Percentiles rank a stretch among this genome's conserved stretches.
Conservation (phyloP, 2,329 filamentous ascomycete species). For the Ophiostoma novo-ulmi region DNA sequence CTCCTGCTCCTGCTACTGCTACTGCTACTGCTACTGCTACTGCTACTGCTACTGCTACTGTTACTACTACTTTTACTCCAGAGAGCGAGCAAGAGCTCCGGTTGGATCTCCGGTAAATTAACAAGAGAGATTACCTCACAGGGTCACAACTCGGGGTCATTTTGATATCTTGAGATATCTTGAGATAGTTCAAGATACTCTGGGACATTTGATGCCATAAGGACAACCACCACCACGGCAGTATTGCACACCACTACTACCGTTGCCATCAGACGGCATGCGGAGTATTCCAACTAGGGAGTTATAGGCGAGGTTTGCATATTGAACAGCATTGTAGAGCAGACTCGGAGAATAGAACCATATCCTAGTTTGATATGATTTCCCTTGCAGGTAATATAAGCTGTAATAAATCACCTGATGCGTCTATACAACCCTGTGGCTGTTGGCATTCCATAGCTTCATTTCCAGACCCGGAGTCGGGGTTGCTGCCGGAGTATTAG, state of each 20-base stretch:
- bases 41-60: neutral
- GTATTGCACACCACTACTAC: neutral
- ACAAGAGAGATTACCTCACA: neutral
- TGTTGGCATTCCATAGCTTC: neutral
- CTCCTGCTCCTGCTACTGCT: too few relatives aligned
- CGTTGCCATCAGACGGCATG: neutral
- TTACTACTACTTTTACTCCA: neutral
- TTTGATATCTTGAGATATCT: too few relatives aligned
- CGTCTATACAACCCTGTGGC: neutral
- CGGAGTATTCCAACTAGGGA: too few relatives aligned
- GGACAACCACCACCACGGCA: neutral
- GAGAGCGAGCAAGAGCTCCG: neutral
- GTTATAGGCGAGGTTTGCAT: too few relatives aligned
- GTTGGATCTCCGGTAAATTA: conserved; percentile 6
- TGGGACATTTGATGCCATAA: too few relatives aligned
- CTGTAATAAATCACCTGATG: neutral
- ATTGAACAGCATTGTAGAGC: too few relatives aligned
- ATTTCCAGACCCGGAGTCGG: neutral
- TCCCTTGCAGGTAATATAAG: neutral
- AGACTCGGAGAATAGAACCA: neutral
- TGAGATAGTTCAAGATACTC: too few relatives aligned
- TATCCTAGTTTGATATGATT: neutral
- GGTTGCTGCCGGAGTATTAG: neutral
- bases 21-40: neutral
- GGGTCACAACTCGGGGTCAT: neutral